Evolutionary conservation across 1,284 basidiomycete species (phyloP).

Genomic region (Pseudozyma flocculosa): DNA sequence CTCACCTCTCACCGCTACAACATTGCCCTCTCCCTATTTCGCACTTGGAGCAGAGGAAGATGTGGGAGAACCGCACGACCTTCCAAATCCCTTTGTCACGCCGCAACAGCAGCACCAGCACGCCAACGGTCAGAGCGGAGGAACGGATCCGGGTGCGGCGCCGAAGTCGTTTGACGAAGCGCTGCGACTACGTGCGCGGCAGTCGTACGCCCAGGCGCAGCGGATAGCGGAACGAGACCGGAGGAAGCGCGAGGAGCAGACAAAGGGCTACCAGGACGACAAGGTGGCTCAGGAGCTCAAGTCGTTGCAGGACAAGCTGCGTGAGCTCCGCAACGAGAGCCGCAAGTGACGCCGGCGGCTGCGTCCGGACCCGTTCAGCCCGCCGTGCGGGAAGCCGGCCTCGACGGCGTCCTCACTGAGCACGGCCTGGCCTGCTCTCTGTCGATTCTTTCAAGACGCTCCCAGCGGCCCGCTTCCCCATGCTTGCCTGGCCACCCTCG

Average conservation of each 20-base stretch:
- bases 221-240: conserved; percentile 26
- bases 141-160: neutral
- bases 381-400: too few species aligned
- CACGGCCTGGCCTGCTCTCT: too few species aligned
- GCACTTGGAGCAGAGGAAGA: conserved; percentile 3
- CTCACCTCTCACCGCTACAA: too few species aligned
- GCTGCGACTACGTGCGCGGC: conserved; percentile 19
- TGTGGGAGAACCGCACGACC: conserved; percentile 40
- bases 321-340: conserved; percentile 15
- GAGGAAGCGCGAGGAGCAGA: conserved; percentile 9
- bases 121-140: neutral
- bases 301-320: conserved; percentile 33
- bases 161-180: conserved; percentile 21
- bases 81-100: conserved; percentile 31
- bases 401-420: too few species aligned
- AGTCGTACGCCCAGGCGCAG: conserved; percentile 28
- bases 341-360: conserved; percentile 1
- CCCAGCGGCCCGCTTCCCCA: too few species aligned
- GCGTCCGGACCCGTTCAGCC: too few species aligned
- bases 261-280: conserved; percentile 13
- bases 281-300: conserved; percentile 23
- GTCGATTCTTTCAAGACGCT: too few species aligned
- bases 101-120: neutral
- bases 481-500: too few species aligned
- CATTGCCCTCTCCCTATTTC: too few species aligned